Evolutionary conservation across 192 early-diverging fungal species (phyloP), one percentile per base, ranked within the genome.

Genomic region (Entomortierella parvispora): DNA sequence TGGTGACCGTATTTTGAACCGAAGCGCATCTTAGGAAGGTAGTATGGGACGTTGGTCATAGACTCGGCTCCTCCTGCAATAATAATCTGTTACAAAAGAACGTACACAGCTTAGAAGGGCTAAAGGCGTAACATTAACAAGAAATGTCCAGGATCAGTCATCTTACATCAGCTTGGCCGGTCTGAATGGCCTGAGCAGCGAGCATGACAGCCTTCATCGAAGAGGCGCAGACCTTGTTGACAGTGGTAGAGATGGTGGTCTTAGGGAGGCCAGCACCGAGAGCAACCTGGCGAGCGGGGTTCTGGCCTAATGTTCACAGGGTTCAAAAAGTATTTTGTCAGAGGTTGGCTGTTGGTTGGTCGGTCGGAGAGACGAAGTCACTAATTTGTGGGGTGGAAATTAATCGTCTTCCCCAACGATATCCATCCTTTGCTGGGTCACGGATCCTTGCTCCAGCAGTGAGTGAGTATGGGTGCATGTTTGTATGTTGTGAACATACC

Each of bases 211-310:
- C 92, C 71, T 94, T 93, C 90, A 94, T 90, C 14, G 90, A 92
- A 32, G 90, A 91, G 17, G 93, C 92, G 57, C 93, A 94, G 29
- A 93, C 92, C 80, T 93, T 93, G 83, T 93, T 93, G 66, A 94
- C 90, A 6, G 92, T 92, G 6, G 92, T 93, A 49, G 89, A 85
- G 44, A 90, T 81, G 22, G 89, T 85, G 22, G 82, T 82, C 40
- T 86, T 61, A n/a, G 79, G 76, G 56, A 94, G 86, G 17, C 92
- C 92, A 14, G 93, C 89, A 44, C 87, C 85, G 23, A 94, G 81
- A 22, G 92, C 89, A 42, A 89, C 93, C 74, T 93, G 92, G 58
- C 93, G 90, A 26, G 93, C 93, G 40, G 92, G 92, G 87, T 93
- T 94, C 76, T 93, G 92, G 33, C 93, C 93, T 65, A 28, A 46